phyloP scores from a whole-genome alignment of 345 rosid species.

The Pistacia atlantica region DNA sequence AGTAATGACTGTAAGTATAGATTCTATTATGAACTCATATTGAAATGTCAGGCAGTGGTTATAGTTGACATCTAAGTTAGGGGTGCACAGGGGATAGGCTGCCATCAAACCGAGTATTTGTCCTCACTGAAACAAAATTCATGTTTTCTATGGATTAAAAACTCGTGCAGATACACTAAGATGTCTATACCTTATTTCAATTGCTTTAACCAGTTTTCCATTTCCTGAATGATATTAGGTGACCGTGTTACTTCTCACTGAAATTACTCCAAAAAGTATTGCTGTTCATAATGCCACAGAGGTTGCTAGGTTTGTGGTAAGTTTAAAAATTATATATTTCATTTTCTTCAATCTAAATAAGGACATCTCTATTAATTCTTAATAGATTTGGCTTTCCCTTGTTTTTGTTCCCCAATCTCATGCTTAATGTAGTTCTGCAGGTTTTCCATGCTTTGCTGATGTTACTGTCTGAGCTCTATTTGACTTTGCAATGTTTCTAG shows the following conservation, averaged over 20 bases:
- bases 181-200: conserved; percentile 5
- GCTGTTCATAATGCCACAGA: conserved; percentile 97
- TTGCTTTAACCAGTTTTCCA: conserved; percentile 12
- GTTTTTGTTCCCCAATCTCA: background rate
- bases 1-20: conserved; percentile 86
- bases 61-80: background rate
- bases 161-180: background rate
- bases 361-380: background rate
- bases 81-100: background rate
- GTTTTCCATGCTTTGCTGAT: conserved; percentile 14
- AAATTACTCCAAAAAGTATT: conserved; percentile 98
- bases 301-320: conserved; percentile 95
- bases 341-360: background rate
- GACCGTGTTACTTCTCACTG: conserved; percentile 88
- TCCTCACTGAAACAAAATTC: background rate
- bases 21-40: no score
- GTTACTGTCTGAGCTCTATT: conserved; percentile 14
- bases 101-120: background rate
- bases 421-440: background rate
- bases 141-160: background rate
- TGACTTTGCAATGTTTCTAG: conserved; percentile 60
- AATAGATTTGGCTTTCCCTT: background rate
- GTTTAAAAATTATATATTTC: conserved; percentile 23
- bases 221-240: conserved; percentile 52
- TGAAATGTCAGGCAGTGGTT: no score